These are phyloP conservation scores for Pyronema omphalodes DNA, from an alignment of 495 filamentous ascomycete species.

Conservation along the genomic window DNA sequence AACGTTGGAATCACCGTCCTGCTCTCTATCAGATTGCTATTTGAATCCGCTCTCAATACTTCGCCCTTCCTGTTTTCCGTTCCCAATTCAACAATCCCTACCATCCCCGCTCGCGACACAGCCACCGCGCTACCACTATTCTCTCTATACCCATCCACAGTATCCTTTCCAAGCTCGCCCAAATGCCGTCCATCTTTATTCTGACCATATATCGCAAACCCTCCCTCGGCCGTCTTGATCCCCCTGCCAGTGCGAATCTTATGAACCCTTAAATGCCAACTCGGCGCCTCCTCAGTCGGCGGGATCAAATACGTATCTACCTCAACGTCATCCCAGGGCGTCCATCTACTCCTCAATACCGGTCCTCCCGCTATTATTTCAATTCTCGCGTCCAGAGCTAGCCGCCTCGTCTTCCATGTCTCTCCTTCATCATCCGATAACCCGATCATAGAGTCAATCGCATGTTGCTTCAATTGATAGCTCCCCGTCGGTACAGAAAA, in stretches of 20 bases:
- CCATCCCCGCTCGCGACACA: conserved; percentile 44
- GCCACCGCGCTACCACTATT: conserved; percentile 39
- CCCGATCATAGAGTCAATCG: conserved; percentile 53
- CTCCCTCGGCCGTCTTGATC: conserved; percentile 49
- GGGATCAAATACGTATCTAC: conserved; percentile 48
- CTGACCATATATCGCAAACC: conserved; percentile 51
- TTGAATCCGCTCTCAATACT: conserved; percentile 55
- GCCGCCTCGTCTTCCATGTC: conserved; percentile 54
- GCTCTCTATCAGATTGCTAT: conserved; percentile 54
- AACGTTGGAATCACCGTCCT: conserved; percentile 52
- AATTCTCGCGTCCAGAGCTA: conserved; percentile 39
- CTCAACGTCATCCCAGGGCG: conserved; percentile 45
- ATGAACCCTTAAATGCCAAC: conserved; percentile 54
- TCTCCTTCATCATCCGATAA: conserved; percentile 62
- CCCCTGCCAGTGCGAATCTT: conserved; percentile 37
- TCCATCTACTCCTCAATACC: conserved; percentile 48
- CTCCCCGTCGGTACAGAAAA: conserved; percentile 59
- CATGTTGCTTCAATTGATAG: conserved; percentile 59
- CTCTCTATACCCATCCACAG: conserved; percentile 36
- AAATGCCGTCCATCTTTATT: conserved; percentile 42
- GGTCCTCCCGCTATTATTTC: conserved; percentile 25
- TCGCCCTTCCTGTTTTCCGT: conserved; percentile 32
- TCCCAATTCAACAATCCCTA: conserved; percentile 44
- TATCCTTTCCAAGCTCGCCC: conserved; percentile 29
- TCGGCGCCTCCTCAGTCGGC: conserved; percentile 32